Percentiles rank a stretch among this genome's conserved stretches.
These are phyloP conservation scores for Zygnema circumcarinatum DNA, from an alignment of 139 green algal species.

Conservation along the genomic window DNA sequence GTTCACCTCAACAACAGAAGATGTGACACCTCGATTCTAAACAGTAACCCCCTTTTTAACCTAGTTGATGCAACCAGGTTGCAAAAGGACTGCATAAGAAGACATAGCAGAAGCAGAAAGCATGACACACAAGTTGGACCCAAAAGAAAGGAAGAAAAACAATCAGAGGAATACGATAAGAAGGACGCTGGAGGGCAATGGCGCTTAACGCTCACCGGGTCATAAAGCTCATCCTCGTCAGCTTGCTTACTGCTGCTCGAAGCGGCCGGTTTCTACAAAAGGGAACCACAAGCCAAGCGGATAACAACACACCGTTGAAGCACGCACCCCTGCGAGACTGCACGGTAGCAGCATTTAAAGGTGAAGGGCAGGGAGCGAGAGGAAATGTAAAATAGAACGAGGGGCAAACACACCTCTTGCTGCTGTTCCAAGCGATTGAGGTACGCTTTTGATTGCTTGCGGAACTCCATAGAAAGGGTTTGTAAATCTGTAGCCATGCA, in stretches of 20 bases:
- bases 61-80: too few species aligned
- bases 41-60: background rate
- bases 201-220: background rate
- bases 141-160: too few species aligned
- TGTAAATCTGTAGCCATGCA: conserved; percentile 65
- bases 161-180: too few species aligned
- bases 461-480: conserved; percentile 63
- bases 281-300: background rate
- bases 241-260: background rate
- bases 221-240: conserved; percentile 11
- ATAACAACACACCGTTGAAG: background rate
- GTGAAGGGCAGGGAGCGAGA: background rate
- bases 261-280: background rate
- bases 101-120: too few species aligned
- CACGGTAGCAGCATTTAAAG: too few species aligned
- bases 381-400: background rate
- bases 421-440: conserved; percentile 50
- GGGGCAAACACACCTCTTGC: conserved; percentile 44
- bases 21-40: background rate
- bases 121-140: too few species aligned
- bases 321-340: too few species aligned
- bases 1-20: background rate
- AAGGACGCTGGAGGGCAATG: too few species aligned
- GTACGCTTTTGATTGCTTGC: conserved; percentile 63
- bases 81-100: too few species aligned